Conservation (phyloP, 345 rosid genomes). For the Citrus mangshanensis region DNA sequence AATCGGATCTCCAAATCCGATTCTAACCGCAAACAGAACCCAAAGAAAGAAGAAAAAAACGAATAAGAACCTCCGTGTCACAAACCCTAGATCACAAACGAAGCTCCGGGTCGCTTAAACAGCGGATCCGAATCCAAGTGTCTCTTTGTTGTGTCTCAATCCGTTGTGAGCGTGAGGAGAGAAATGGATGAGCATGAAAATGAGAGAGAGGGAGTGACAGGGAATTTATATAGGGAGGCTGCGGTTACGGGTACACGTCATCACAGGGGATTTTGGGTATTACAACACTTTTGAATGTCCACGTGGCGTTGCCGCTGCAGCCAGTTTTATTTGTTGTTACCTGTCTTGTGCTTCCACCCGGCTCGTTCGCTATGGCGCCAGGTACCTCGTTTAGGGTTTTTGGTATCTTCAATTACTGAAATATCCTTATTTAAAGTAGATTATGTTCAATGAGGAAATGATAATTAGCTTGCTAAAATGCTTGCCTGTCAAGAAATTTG, state of each 20-base stretch:
- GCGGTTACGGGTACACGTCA: constrained; percentile 50
- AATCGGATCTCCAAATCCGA: constrained; percentile 46
- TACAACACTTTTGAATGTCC: constrained; percentile 10
- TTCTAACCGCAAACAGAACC: neutral
- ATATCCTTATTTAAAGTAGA: neutral
- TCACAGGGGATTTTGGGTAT: constrained; percentile 6
- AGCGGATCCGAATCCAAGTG: constrained; percentile 15
- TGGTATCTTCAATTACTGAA: neutral
- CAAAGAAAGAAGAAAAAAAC: neutral
- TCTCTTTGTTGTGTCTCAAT: constrained; percentile 18
- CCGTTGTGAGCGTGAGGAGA: constrained; percentile 15
- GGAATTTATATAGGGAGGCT: constrained; percentile 50
- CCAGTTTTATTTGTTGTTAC: constrained; percentile 5
- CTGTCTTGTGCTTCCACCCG: constrained; percentile 17
- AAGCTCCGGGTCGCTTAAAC: neutral
- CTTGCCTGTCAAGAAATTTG: neutral
- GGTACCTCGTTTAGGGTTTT: constrained; percentile 1
- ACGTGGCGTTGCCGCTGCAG: constrained; percentile 33
- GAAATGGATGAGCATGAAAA: constrained; percentile 35
- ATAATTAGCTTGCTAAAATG: neutral
- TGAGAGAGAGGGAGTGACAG: neutral
- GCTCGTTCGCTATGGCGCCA: neutral
- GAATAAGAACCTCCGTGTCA: neutral
- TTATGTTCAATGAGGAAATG: neutral
- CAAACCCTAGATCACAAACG: constrained; percentile 33